Evolutionary conservation across 148 eudicot species (phyloP), one percentile per base, ranked within the genome.

Genomic region (Camellia sinensis): DNA sequence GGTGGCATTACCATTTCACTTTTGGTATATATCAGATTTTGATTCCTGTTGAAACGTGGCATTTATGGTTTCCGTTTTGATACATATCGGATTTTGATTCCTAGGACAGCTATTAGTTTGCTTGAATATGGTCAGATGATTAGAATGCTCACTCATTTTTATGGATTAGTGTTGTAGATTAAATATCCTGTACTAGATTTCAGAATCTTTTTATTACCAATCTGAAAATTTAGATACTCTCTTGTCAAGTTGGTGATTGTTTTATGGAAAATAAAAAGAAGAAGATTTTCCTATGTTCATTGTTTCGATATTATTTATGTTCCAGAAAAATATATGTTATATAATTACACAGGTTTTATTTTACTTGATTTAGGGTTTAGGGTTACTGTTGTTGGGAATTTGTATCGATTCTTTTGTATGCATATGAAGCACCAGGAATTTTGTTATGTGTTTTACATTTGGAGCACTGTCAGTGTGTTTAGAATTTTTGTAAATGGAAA

Each of bases 181-280:
- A 37, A 48, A 10, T n/a, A 43, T 29, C 43, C 43, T 60, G 5
- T 50, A 50, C 37, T 21, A 63, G n/a, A 61, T 45, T 43, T 45
- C 12, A 7, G 57, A 56, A 76, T 12, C 6, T 14, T 37, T 45
- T 62, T 46, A 8, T 64, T 21, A 63, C 21, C 54, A 63, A 63
- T 13, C 54, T 45, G 17, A 13, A 37, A 56, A 29, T 53, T 73
- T 56, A 7, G 62, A 29, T 40, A 13, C 46, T 29, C 37, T 18
- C 76, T 53, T 73, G 60, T 56, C 75, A 73, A 44, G 61, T 76
- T 62, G 68, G 52, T 76, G 2, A 19, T 41, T 61, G 66, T 44
- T 13, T 44, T 4, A 45, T n/a, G 75, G 75, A 0, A 6, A n/a
- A n/a, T n/a, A n/a, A n/a, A 21, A 65, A 71, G 46, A n/a, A 46